Evolutionary conservation across 768 basidiomycete species (phyloP).

Genomic region (Dioszegia hungarica): DNA sequence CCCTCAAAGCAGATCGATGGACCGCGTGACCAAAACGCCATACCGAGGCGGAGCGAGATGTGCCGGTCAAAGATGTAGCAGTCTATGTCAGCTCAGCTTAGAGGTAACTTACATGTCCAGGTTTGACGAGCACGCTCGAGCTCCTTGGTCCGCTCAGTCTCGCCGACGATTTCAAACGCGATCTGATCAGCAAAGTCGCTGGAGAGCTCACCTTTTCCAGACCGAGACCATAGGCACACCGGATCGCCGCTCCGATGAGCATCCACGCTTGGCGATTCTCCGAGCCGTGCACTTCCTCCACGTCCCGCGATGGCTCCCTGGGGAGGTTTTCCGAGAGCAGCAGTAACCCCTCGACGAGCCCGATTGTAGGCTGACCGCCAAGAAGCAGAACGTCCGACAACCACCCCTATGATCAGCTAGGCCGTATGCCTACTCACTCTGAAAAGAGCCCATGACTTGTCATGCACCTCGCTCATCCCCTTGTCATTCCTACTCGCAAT

Average conservation of each 20-base stretch:
- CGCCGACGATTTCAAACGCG: conserved; percentile 21
- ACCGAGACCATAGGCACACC: conserved; percentile 41
- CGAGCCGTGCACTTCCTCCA: conserved; percentile 33
- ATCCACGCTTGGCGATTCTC: conserved; percentile 48
- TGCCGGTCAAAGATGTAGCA: conserved; percentile 47
- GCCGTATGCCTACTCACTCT: conserved; percentile 20
- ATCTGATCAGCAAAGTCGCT: conserved; percentile 14
- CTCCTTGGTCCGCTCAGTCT: conserved; percentile 25
- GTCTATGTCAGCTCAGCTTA: conserved; percentile 15
- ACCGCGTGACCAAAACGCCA: conserved; percentile 46
- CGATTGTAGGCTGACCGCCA: conserved; percentile 37
- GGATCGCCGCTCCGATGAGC: conserved; percentile 41
- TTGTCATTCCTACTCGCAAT: conserved; percentile 41
- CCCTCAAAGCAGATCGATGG: conserved; percentile 43
- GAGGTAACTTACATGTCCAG: conserved; percentile 40
- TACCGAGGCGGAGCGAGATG: conserved; percentile 40
- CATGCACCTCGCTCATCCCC: conserved; percentile 29
- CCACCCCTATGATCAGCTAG: conserved; percentile 23
- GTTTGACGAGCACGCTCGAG: conserved; percentile 37
- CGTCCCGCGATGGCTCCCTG: conserved; percentile 26
- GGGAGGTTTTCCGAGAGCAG: conserved; percentile 44
- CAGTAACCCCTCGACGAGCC: conserved; percentile 39
- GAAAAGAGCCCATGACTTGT: conserved; percentile 31
- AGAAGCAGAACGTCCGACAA: conserved; percentile 35
- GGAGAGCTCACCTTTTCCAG: conserved; percentile 35